Evolutionary conservation across 495 filamentous ascomycete genomes (phyloP).

Genomic region (Neurospora cerealis): DNA sequence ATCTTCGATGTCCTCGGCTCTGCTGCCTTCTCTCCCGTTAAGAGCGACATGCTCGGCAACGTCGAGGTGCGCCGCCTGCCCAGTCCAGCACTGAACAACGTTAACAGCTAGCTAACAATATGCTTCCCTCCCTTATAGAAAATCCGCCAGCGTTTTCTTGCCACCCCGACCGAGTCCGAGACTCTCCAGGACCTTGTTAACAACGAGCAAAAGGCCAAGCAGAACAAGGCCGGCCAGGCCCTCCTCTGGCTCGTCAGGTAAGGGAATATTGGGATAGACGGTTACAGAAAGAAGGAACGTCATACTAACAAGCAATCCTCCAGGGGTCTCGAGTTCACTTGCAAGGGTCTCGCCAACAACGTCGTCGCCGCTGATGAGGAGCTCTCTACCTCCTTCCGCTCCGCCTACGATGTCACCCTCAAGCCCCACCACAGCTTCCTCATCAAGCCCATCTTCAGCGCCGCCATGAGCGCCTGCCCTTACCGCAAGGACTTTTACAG

Average conservation of each 20-base stretch:
- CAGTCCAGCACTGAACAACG: not conserved
- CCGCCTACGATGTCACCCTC: constrained; percentile 73
- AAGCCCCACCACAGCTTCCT: constrained; percentile 84
- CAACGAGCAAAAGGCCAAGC: constrained; percentile 80
- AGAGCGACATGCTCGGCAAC: constrained; percentile 84
- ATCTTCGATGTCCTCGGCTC: constrained; percentile 84
- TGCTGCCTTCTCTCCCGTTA: constrained; percentile 74
- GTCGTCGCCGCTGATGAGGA: constrained; percentile 54
- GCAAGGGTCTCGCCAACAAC: constrained; percentile 72
- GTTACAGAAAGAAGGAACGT: not conserved
- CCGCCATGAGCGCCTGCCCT: constrained; percentile 85
- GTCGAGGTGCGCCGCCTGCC: constrained; percentile 56
- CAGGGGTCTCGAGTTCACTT: constrained; percentile 89
- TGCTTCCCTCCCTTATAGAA: constrained; percentile 47
- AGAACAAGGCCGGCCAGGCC: constrained; percentile 78
- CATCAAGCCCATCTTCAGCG: constrained; percentile 78
- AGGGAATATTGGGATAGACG: constrained; percentile 4
- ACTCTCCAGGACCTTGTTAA: constrained; percentile 74
- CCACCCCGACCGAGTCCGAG: constrained; percentile 62
- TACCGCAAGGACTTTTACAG: constrained; percentile 84
- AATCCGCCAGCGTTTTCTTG: constrained; percentile 74
- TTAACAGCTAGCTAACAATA: constrained; percentile 1
- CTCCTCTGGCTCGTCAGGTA: constrained; percentile 88
- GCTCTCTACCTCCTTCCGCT: constrained; percentile 75
- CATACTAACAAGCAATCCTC: not conserved